phyloP scores from a whole-genome alignment of 2,329 filamentous ascomycete species.

The Coniochaeta sp. region DNA sequence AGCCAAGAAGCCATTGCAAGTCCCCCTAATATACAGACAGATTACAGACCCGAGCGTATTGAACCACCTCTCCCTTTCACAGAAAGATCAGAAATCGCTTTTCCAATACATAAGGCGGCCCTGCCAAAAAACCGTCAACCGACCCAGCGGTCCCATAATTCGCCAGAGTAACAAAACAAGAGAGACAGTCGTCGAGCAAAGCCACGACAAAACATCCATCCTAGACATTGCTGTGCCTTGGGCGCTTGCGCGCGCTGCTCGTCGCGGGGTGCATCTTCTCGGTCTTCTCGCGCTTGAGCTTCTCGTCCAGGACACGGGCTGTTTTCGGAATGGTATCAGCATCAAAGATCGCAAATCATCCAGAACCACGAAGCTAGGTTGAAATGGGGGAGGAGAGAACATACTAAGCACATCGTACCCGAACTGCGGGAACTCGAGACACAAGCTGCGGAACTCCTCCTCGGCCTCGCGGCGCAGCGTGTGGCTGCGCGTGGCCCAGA shows the following conservation, averaged over 20 bases:
- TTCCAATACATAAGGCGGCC: no score
- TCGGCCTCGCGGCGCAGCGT: constrained; percentile 80
- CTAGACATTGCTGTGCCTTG: constrained; percentile 36
- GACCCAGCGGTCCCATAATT: neutral
- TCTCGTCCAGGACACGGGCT: constrained; percentile 60
- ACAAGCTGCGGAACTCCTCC: constrained; percentile 75
- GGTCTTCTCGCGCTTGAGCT: constrained; percentile 56
- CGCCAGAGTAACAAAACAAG: neutral
- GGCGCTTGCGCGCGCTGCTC: constrained; percentile 48
- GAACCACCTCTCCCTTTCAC: no score
- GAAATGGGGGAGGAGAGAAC: constrained; percentile 13
- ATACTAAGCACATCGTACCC: constrained; percentile 84
- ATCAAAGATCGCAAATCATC: neutral
- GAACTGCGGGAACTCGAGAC: constrained; percentile 85
- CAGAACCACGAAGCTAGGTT: no score
- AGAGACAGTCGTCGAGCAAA: neutral
- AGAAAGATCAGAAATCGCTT: no score
- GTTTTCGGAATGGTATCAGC: neutral
- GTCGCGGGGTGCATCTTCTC: constrained; percentile 48
- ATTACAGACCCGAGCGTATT: no score
- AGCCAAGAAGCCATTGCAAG: no score
- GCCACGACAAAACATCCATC: neutral
- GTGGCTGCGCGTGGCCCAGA: constrained; percentile 79
- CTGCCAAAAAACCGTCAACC: neutral
- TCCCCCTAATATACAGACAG: no score